phyloP scores from a whole-genome alignment of 1,284 basidiomycete genomes.

The Golubevia sp. region DNA sequence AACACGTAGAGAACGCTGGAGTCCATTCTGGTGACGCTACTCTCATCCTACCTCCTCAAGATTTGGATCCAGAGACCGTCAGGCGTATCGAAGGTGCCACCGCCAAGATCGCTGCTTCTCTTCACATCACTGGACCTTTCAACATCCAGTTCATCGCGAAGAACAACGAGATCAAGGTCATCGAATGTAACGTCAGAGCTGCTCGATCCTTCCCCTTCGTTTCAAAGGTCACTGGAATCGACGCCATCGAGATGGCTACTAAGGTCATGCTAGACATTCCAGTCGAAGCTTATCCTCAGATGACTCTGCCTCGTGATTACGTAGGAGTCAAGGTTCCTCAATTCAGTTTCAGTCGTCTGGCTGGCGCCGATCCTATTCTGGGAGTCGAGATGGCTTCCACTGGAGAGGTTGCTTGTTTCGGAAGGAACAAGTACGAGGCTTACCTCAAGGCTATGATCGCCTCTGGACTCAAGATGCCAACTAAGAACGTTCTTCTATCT shows the following conservation, averaged over 20 bases:
- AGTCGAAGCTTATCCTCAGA: slow-evolving; percentile 86
- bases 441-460: slow-evolving; percentile 96
- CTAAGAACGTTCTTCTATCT: slow-evolving; percentile 93
- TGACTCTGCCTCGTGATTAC: slow-evolving; percentile 84
- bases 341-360: slow-evolving; percentile 93
- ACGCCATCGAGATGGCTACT: slow-evolving; percentile 97
- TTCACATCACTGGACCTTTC: slow-evolving; percentile 97
- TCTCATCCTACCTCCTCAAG: slow-evolving; percentile 95
- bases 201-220: slow-evolving; percentile 99
- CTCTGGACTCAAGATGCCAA: slow-evolving; percentile 88
- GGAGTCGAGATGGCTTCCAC: slow-evolving; percentile 99
- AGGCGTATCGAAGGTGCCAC: slow-evolving; percentile 95
- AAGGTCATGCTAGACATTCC: slow-evolving; percentile 94
- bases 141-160: slow-evolving; percentile 99
- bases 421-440: slow-evolving; percentile 95
- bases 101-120: slow-evolving; percentile 87
- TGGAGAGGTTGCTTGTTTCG: slow-evolving; percentile 98
- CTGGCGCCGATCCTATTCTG: slow-evolving; percentile 95
- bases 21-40: slow-evolving; percentile 98
- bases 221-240: slow-evolving; percentile 94
- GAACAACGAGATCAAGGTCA: slow-evolving; percentile 99
- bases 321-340: slow-evolving; percentile 99
- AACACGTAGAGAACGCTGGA: slow-evolving; percentile 99
- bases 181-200: slow-evolving; percentile 97
- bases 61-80: slow-evolving; percentile 94